These are phyloP conservation scores for Atalantia buxifolia DNA, from an alignment of 345 rosid genomes.

Conservation along the genomic window DNA sequence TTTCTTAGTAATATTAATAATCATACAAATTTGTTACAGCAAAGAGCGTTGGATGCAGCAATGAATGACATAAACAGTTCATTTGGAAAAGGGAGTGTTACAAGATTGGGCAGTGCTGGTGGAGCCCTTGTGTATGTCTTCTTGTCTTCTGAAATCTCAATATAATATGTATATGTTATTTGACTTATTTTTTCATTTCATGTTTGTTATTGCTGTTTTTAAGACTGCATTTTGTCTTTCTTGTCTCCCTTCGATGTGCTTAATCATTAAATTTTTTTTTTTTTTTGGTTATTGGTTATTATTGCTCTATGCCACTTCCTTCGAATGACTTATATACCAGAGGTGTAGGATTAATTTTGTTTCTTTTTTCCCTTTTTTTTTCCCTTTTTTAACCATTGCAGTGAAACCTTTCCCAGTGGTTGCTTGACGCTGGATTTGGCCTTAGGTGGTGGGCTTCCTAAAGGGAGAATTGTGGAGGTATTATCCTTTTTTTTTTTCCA, in stretches of 20 bases:
- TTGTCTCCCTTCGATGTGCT: background rate
- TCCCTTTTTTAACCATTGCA: background rate
- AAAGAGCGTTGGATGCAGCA: constrained; percentile 93
- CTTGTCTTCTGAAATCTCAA: background rate
- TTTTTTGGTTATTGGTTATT: background rate
- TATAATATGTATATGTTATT: background rate
- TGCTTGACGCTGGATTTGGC: constrained; percentile 91
- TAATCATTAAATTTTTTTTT: background rate
- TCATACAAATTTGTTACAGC: constrained; percentile 38
- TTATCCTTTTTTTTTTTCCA: background rate
- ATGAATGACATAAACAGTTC: constrained; percentile 85
- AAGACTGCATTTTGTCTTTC: background rate
- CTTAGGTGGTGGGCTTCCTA: constrained; percentile 94
- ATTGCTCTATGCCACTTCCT: background rate
- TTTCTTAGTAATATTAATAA: background rate
- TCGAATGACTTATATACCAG: background rate
- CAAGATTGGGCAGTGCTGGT: constrained; percentile 93
- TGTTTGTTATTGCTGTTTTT: background rate
- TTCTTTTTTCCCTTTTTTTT: background rate
- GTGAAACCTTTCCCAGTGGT: constrained; percentile 55
- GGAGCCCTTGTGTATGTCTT: constrained; percentile 84
- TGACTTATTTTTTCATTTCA: background rate
- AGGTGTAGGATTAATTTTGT: background rate
- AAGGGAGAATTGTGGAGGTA: constrained; percentile 95
- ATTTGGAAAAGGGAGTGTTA: constrained; percentile 96